Percentiles rank a stretch among this genome's conserved stretches.
Evolutionary conservation across 345 rosid species (phyloP).

Genomic region (Garcia nutans): DNA sequence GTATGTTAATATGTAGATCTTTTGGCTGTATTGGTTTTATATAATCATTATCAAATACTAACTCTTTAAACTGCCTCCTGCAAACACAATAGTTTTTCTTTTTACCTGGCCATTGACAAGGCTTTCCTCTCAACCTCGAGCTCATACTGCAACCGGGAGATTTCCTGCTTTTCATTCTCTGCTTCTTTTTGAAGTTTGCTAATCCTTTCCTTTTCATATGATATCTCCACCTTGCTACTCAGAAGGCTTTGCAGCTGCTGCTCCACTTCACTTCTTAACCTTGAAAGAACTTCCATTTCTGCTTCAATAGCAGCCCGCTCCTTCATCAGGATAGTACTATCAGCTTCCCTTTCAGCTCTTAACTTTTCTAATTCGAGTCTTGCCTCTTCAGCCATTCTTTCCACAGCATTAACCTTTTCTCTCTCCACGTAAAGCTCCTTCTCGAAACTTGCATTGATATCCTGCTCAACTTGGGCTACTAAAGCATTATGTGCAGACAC

Average conservation of each 20-base stretch:
- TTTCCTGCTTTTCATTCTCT: constrained; percentile 72
- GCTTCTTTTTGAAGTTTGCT: constrained; percentile 57
- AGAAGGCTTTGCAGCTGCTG: constrained; percentile 66
- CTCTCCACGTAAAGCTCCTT: constrained; percentile 67
- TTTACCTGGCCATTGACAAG: constrained; percentile 83
- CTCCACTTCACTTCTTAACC: constrained; percentile 65
- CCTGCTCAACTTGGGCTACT: constrained; percentile 82
- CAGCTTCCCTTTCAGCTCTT: constrained; percentile 69
- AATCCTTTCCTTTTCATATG: constrained; percentile 75
- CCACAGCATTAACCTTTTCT: constrained; percentile 65
- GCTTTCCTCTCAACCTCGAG: constrained; percentile 84
- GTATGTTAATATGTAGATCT: not conserved
- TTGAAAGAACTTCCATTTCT: constrained; percentile 78
- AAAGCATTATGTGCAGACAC: constrained; percentile 73
- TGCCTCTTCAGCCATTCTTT: constrained; percentile 85
- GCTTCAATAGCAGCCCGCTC: constrained; percentile 69
- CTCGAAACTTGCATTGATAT: constrained; percentile 71
- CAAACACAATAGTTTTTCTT: not conserved
- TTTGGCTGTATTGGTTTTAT: not conserved
- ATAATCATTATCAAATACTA: constrained; percentile 1
- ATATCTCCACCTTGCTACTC: constrained; percentile 69
- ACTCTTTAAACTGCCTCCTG: not conserved
- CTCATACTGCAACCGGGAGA: constrained; percentile 65
- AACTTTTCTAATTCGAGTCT: constrained; percentile 58
- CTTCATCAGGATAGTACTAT: constrained; percentile 55